Base-by-base conservation (phyloP, 2,329 filamentous ascomycete genomes). In the Fusarium oligoseptatum region DNA sequence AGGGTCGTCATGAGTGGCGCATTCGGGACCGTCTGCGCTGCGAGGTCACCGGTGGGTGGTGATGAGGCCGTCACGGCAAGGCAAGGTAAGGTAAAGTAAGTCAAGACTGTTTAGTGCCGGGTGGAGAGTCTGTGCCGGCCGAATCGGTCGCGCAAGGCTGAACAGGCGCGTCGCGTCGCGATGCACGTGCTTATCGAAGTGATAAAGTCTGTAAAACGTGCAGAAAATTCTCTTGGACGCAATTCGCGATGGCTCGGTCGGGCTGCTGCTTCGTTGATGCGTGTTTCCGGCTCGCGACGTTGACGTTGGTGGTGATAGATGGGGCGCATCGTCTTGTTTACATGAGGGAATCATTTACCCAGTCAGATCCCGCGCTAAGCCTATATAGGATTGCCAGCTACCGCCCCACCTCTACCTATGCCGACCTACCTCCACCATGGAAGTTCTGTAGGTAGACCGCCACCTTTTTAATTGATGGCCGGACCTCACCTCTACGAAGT, bases 1-100 rank as follows among this genome's bases (percentile, higher is more conserved):
- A 92, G 86, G 83, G 91, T 92, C 90, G 91, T 92, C 91, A 92
- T 92, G 89, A 89, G 91, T 88, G 87, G 85, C 85, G 81, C 74
- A 74, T 75, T 79, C 74, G 71, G 71, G 71, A 73, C 73, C 68
- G 71, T 78, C 80, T 81, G 70, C 70, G 71, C 70, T 74, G 50
- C 61, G 64, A 66, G 43, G 60, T 69, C 66, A 64, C 48, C 48
- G 10, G 10, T 52, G 60, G 61, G 68, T 73, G 52, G 70, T 77
- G 72, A 69, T 67, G 58, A 60, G 55, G 60, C 58, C 62, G 64
- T 48, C 65, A 45, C 55, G 63, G 71, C 70, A 64, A 71, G 64
- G 15, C 65, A 66, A 56, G 61, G 48, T 58, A 64, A 68, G 65
- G 24, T 24, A 24, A 24, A 24, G 24, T 24, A 24, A 24, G 24